These are phyloP conservation scores for Phytopythium vexans DNA, from an alignment of 352 stramenopile genomes.

Conservation along the genomic window DNA sequence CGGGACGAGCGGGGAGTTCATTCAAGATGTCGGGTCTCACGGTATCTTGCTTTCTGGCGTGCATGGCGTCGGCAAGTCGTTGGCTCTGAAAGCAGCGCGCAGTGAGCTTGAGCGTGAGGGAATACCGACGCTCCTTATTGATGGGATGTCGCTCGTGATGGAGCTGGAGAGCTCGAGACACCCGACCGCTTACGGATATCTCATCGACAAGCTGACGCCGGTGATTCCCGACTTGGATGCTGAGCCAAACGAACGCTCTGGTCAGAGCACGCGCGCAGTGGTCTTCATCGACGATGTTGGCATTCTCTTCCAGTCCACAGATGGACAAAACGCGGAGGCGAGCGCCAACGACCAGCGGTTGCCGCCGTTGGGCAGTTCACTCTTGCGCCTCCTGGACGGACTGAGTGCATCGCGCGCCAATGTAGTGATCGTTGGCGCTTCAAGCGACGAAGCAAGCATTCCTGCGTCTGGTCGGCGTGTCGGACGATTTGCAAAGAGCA, in stretches of 20 bases:
- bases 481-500: conserved; percentile 51
- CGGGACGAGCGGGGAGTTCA: neutral
- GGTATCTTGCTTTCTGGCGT: conserved; percentile 62
- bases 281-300: conserved; percentile 73
- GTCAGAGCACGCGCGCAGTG: conserved; percentile 14
- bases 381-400: conserved; percentile 60
- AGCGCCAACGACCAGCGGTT: conserved; percentile 24
- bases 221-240: conserved; percentile 18
- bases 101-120: conserved; percentile 16
- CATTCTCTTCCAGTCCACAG: conserved; percentile 48
- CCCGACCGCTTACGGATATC: conserved; percentile 57
- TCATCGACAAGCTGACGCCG: conserved; percentile 35
- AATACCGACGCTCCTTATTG: conserved; percentile 17
- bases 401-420: conserved; percentile 21
- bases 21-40: conserved; percentile 30
- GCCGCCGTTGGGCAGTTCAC: conserved; percentile 49
- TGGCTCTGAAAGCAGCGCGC: conserved; percentile 28
- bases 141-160: conserved; percentile 60
- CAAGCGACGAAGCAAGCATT: conserved; percentile 31
- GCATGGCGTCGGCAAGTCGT: conserved; percentile 66
- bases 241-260: neutral
- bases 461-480: conserved; percentile 39
- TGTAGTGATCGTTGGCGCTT: conserved; percentile 53
- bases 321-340: conserved; percentile 26
- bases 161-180: conserved; percentile 37